Base-by-base conservation (phyloP, 306 rosid species). In the Vachellia pachyceras region DNA sequence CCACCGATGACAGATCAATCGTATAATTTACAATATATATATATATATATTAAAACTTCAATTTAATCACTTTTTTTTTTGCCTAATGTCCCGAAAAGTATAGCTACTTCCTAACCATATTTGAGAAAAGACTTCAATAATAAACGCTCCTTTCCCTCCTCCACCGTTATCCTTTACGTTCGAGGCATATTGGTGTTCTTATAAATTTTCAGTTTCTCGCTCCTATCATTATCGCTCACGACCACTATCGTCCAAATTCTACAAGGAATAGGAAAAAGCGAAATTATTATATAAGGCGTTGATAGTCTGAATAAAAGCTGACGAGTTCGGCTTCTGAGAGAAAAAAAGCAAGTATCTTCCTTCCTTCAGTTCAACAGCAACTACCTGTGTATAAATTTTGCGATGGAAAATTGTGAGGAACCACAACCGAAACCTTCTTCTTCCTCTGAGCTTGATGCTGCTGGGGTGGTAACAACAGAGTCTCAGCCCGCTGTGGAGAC, bases 401-500 rank as follows among this genome's bases (percentile, higher is more conserved):
- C 1, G 10, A 84, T 79, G 87, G 57, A 83, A 80, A 73, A 40
- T 69, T 7, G 46, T 13, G 81, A 20, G 10, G 52, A 58, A 37
- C 12, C 36, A 1, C 66, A 73, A 20, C 52, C 66, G 22, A 18
- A 64, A 23, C 54, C 70, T 61, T 29, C 33, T 29, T 29, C 72
- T 41, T 37, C 71, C 36, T 10, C 39, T 44, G 72, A 83, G 57
- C 18, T 44, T 9, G 29, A 20, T 25, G 18, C 33, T 60, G 6
- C 73, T 44, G 76, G 5, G 15, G 25, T 23, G 25, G 60, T 10
- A 14, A 15, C 35, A 49, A 49, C 64, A 18, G 46, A 50, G 77
- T 10, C 36, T 39, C 54, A 78, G 77, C 72, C 73, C 52, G 1
- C 66, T 54, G 69, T 72, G 82, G 91, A 83, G 64, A 54, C 79